Evolutionary conservation across 1,139 yeast species (phyloP), one percentile per base, ranked within the genome.

Genomic region (Scheffersomyces titani): DNA sequence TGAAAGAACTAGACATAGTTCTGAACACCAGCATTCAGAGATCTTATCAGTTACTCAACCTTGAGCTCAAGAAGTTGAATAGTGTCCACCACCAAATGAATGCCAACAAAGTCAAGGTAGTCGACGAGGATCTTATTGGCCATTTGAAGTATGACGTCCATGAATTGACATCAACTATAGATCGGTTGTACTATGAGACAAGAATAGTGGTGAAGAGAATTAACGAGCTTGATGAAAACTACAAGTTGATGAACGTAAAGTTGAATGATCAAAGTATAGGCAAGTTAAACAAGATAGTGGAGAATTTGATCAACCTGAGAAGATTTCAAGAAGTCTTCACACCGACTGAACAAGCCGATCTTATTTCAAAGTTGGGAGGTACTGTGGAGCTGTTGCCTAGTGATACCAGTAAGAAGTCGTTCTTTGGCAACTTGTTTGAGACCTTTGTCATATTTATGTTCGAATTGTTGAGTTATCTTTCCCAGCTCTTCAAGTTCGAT

Each of bases 131-230:
- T 45, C 63, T 76, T 24, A 64, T 70, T 6, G 69, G 66, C 13
- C 68, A 70, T 61, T 69, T 88, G 51, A 74, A 80, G 52, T 74
- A 72, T 51, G 88, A 85, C 60, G 74, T 89, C 60, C 75, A 77
- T 47, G 93, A 89, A 57, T 79, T 92, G 51, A 86, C 86, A 46
- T 85, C 90, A 1, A 77, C 89, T 49, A 85, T 90, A 44, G 94
- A 97, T 22, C 79, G 96, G 60, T 76, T 94, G 57, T 83, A 87
- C 55, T 94, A 93, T 69, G 97, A 94, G 67, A 81, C 92, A 24
- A 75, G 96, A 56, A 81, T 91, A 53, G 79, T 94, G 21, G 82
- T 82, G 49, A 86, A 88, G 55, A 85, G 94, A 64, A 83, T 93
- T 56, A 84, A 87, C 56, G 98, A 94, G 67, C 87, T 92, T 24